A percentile compares a stretch with the other conserved stretches of the same genome.
Conservation (phyloP, 169 alveolate genomes). For the Plasmodium inui region DNA sequence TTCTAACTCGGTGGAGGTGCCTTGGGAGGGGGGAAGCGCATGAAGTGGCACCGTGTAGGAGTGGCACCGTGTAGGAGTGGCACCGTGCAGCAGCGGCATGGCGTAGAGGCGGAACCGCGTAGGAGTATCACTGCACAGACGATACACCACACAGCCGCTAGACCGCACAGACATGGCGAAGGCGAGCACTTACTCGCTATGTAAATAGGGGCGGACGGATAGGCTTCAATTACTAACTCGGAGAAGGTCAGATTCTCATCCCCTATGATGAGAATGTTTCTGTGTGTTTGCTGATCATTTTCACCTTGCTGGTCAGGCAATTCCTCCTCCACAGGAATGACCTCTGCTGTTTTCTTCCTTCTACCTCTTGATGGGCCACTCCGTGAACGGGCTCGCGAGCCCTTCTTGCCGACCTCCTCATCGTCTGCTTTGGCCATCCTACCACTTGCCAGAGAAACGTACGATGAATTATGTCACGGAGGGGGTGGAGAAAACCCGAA, state of each 20-base stretch:
- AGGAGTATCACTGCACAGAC: no score
- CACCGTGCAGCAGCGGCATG: no score
- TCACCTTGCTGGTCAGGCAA: neutral
- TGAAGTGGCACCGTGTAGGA: neutral
- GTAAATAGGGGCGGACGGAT: slow-evolving; percentile 32
- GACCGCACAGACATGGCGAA: neutral
- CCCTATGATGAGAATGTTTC: slow-evolving; percentile 27
- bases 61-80: neutral
- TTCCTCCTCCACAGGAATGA: neutral
- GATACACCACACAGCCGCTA: neutral
- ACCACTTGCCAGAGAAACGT: neutral
- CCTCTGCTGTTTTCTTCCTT: neutral
- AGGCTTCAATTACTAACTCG: slow-evolving; percentile 12
- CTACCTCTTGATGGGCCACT: neutral
- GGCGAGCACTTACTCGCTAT: slow-evolving; percentile 44
- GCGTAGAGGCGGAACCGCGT: no score
- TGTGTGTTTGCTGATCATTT: neutral
- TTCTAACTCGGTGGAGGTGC: slow-evolving; percentile 33
- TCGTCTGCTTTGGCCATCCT: neutral
- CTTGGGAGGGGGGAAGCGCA: neutral
- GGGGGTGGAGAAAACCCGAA: neutral
- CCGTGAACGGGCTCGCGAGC: neutral
- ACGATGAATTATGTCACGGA: neutral
- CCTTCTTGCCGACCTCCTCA: neutral
- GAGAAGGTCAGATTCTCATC: slow-evolving; percentile 51